Percentiles rank a stretch among this genome's conserved stretches.
Conservation (phyloP, 1,284 basidiomycete species). For the Cystobasidium slooffiae region DNA sequence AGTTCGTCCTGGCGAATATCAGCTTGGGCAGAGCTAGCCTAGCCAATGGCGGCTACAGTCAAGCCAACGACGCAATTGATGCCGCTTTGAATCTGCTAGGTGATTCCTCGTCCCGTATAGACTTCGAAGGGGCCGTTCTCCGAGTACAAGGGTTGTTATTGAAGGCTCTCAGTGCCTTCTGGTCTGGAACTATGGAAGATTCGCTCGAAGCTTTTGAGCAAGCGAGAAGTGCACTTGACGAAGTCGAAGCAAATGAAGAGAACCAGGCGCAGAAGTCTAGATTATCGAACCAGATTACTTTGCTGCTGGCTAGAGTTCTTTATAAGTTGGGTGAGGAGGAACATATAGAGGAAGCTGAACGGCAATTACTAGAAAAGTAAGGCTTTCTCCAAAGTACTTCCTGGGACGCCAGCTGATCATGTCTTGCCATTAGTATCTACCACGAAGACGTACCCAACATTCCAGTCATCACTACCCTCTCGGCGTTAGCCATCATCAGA, state of each 20-base stretch:
- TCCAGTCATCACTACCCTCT: constrained; percentile 77
- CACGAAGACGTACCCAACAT: constrained; percentile 65
- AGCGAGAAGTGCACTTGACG: constrained; percentile 61
- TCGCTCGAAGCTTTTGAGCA: constrained; percentile 71
- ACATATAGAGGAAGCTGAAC: constrained; percentile 74
- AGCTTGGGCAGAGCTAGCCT: constrained; percentile 81
- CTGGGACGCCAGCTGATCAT: constrained; percentile 22
- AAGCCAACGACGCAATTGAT: constrained; percentile 72
- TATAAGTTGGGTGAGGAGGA: constrained; percentile 80
- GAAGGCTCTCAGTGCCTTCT: constrained; percentile 72
- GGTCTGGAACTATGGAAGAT: constrained; percentile 66
- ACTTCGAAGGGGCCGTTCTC: constrained; percentile 58
- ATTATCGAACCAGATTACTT: constrained; percentile 68
- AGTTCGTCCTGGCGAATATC: constrained; percentile 78
- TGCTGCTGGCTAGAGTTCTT: constrained; percentile 76
- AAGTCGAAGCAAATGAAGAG: constrained; percentile 53
- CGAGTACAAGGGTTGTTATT: constrained; percentile 72
- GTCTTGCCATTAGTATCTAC: constrained; percentile 43
- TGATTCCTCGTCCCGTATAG: constrained; percentile 58
- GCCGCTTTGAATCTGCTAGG: constrained; percentile 72
- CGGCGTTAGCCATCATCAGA: constrained; percentile 81
- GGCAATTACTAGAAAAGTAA: constrained; percentile 81
- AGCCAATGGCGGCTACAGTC: constrained; percentile 64
- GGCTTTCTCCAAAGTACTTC: constrained; percentile 52
- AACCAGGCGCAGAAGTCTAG: constrained; percentile 56